Percentiles rank a stretch among this genome's conserved stretches.
These are phyloP conservation scores for Ogataea neopini DNA, from an alignment of 805 yeast genomes.

Conservation along the genomic window DNA sequence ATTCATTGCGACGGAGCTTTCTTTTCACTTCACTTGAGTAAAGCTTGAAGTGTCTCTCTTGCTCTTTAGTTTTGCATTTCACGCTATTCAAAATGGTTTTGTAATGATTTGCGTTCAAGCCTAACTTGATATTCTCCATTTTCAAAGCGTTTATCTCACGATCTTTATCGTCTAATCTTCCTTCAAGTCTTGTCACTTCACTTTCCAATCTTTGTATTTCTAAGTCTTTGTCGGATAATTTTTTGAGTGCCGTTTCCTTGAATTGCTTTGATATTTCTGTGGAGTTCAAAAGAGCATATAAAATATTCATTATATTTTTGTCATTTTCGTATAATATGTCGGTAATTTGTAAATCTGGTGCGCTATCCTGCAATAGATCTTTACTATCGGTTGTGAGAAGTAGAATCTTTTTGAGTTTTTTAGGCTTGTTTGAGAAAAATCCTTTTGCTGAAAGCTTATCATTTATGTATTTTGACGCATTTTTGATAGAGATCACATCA, in stretches of 20 bases:
- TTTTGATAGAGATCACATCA: conserved; percentile 24
- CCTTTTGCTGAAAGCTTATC: conserved; percentile 30
- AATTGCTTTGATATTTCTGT: conserved; percentile 24
- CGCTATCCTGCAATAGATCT: conserved; percentile 11
- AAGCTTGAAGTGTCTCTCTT: conserved; percentile 21
- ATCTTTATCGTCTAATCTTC: conserved; percentile 18
- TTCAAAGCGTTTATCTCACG: conserved; percentile 21
- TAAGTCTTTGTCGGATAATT: conserved; percentile 16
- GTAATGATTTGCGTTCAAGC: conserved; percentile 15
- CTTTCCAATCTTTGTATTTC: conserved; percentile 17
- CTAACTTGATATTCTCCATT: conserved; percentile 20
- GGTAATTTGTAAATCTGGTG: conserved; percentile 15
- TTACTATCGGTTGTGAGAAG: conserved; percentile 24
- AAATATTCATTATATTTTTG: conserved; percentile 30
- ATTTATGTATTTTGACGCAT: conserved; percentile 28
- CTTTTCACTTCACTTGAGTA: conserved; percentile 24
- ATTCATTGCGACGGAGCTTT: conserved; percentile 22
- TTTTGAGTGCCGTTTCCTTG: conserved; percentile 20
- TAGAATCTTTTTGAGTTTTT: conserved; percentile 20
- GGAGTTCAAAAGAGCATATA: conserved; percentile 28
- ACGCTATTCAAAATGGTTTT: conserved; percentile 16
- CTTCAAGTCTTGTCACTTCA: conserved; percentile 10
- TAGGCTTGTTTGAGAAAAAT: conserved; percentile 24
- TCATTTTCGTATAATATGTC: conserved; percentile 34
- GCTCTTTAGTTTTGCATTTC: conserved; percentile 16